Conservation (phyloP, 108 stramenopile species). For the Cyclostephanos invisitatus region DNA sequence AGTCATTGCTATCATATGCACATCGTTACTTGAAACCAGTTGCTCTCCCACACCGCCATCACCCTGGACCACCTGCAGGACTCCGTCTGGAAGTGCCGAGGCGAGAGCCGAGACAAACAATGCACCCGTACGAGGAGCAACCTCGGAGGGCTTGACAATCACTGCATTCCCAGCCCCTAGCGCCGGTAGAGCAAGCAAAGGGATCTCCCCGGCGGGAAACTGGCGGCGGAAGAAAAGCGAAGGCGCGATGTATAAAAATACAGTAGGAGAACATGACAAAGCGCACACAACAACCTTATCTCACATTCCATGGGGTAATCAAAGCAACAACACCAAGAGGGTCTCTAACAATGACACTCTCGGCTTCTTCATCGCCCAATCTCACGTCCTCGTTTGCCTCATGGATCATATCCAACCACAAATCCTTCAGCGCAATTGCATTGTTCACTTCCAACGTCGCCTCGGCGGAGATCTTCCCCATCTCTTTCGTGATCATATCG, state of each 20-base stretch:
- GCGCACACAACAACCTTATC: conserved; percentile 3
- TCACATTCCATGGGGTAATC: conserved; percentile 75
- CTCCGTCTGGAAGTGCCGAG: conserved; percentile 66
- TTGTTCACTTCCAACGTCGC: conserved; percentile 70
- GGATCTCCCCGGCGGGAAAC: conserved; percentile 88
- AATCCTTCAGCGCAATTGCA: conserved; percentile 59
- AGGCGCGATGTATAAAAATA: neutral
- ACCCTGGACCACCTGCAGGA: conserved; percentile 86
- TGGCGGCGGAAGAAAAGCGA: conserved; percentile 4
- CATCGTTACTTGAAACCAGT: conserved; percentile 59
- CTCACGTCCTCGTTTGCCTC: conserved; percentile 52
- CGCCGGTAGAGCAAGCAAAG: conserved; percentile 86
- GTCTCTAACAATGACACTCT: conserved; percentile 63
- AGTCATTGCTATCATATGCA: conserved; percentile 92
- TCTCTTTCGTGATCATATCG: conserved; percentile 66
- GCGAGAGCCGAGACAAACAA: conserved; percentile 49
- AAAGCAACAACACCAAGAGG: conserved; percentile 83
- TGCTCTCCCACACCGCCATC: conserved; percentile 80
- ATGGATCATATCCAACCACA: conserved; percentile 61
- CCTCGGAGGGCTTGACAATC: conserved; percentile 90
- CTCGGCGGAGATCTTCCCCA: conserved; percentile 80
- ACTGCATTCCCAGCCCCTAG: conserved; percentile 89
- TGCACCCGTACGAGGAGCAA: conserved; percentile 72
- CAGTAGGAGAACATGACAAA: conserved; percentile 1
- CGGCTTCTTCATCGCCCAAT: conserved; percentile 46